Percentiles rank a stretch among this genome's conserved stretches.
phyloP scores from a whole-genome alignment of 2,329 filamentous ascomycete species.

The Aspergillus proliferans region DNA sequence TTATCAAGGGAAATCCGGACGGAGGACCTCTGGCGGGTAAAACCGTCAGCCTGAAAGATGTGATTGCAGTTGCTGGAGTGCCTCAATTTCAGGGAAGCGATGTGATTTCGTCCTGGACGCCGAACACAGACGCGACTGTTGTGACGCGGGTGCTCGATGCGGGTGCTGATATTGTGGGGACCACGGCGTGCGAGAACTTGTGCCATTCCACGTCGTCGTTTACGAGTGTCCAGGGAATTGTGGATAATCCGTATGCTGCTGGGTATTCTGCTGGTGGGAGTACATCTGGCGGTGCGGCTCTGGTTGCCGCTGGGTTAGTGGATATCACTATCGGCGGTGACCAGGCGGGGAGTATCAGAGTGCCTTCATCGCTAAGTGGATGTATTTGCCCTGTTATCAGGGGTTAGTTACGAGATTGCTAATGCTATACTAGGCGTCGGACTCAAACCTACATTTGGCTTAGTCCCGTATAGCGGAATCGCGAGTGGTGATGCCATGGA shows the following conservation, averaged over 20 bases:
- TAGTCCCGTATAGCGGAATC: constrained; percentile 49
- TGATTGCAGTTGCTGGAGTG: constrained; percentile 49
- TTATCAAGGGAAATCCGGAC: constrained; percentile 33
- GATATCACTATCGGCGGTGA: constrained; percentile 29
- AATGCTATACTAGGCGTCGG: constrained; percentile 27
- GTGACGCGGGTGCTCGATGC: constrained; percentile 47
- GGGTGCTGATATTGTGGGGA: constrained; percentile 47
- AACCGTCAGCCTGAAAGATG: constrained; percentile 50
- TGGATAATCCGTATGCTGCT: constrained; percentile 22
- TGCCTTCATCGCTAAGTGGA: constrained; percentile 40
- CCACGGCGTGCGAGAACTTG: constrained; percentile 50
- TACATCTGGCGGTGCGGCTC: constrained; percentile 22
- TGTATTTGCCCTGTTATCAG: constrained; percentile 9
- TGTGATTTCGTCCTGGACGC: constrained; percentile 46
- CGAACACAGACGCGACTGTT: constrained; percentile 49
- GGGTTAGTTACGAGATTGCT: not conserved
- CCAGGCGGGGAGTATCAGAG: constrained; percentile 28
- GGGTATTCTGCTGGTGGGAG: constrained; percentile 27
- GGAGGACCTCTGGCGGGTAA: constrained; percentile 36
- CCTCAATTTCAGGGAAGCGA: constrained; percentile 51
- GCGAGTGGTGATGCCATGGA: constrained; percentile 46
- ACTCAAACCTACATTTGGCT: constrained; percentile 48
- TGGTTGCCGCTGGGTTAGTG: constrained; percentile 19
- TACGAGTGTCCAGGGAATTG: constrained; percentile 22
- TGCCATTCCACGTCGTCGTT: constrained; percentile 32